phyloP scores from a whole-genome alignment of 78 protist species.

The Emiliania huxleyi region DNA sequence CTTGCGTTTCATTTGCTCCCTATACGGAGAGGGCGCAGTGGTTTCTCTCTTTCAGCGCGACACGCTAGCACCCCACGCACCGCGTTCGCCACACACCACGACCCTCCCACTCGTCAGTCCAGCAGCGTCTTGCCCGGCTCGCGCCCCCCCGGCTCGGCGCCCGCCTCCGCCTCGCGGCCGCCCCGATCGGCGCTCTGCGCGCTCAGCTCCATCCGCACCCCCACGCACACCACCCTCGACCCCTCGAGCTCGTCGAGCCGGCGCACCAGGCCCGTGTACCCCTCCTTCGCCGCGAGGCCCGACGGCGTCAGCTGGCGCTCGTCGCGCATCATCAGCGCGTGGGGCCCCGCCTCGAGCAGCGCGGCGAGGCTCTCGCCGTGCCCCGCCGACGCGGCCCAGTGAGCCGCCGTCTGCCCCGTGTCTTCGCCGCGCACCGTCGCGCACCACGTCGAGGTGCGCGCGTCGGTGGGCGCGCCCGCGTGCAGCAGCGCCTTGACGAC shows the following conservation, averaged over 20 bases:
- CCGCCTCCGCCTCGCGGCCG: too few relatives aligned
- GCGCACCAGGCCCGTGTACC: neutral
- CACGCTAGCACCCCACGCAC: too few relatives aligned
- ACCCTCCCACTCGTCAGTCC: too few relatives aligned
- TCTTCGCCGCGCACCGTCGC: neutral
- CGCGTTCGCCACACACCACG: too few relatives aligned
- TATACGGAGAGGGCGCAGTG: too few relatives aligned
- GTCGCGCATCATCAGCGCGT: neutral
- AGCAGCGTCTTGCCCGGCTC: too few relatives aligned
- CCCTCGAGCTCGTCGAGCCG: neutral
- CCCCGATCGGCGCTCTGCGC: neutral
- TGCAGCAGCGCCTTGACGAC: neutral
- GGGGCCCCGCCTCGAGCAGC: neutral
- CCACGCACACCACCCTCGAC: neutral
- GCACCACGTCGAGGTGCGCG: neutral
- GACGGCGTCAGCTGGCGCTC: neutral
- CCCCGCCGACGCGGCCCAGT: constrained; percentile 1
- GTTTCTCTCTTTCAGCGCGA: too few relatives aligned
- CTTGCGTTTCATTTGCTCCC: too few relatives aligned
- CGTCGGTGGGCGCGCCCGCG: neutral
- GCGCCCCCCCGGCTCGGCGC: too few relatives aligned
- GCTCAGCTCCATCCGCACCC: neutral
- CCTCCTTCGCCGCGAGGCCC: neutral
- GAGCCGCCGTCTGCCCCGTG: neutral
- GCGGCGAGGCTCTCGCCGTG: neutral